These are phyloP conservation scores for Naganishia friedmannii DNA, from an alignment of 768 basidiomycete genomes.

Conservation along the genomic window DNA sequence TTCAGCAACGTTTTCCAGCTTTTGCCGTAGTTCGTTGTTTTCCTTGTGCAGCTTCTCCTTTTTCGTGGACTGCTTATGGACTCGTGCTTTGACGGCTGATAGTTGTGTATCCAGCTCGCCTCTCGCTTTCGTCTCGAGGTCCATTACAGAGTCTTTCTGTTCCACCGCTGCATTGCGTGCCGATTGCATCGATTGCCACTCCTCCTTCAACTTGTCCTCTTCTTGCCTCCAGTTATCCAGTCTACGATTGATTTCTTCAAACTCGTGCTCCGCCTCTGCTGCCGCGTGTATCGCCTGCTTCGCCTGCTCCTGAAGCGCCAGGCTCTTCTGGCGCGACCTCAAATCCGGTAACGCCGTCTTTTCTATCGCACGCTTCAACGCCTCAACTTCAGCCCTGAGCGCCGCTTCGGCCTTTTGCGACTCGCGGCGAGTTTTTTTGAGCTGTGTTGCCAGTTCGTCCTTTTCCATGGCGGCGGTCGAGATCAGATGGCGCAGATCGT, in stretches of 20 bases:
- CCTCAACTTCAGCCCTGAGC: conserved; percentile 78
- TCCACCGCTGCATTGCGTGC: conserved; percentile 38
- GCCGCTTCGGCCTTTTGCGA: conserved; percentile 78
- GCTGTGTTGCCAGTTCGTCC: conserved; percentile 63
- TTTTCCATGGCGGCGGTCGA: conserved; percentile 65
- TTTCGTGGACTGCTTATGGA: conserved; percentile 44
- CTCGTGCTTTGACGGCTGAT: conserved; percentile 37
- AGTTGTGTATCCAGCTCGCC: conserved; percentile 46
- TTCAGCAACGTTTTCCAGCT: conserved; percentile 43
- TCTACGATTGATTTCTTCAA: conserved; percentile 54
- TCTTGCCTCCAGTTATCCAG: conserved; percentile 54
- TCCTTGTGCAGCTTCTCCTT: conserved; percentile 45
- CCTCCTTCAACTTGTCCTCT: conserved; percentile 34
- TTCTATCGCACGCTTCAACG: conserved; percentile 75
- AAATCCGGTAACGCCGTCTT: conserved; percentile 71
- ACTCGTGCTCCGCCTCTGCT: conserved; percentile 55
- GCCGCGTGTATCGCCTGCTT: conserved; percentile 68
- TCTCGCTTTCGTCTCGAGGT: conserved; percentile 39
- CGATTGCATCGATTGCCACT: conserved; percentile 37
- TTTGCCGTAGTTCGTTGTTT: conserved; percentile 40
- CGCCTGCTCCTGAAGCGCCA: conserved; percentile 82
- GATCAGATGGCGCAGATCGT: conserved; percentile 64
- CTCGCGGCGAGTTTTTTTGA: conserved; percentile 76
- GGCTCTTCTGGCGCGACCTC: conserved; percentile 77
- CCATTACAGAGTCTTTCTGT: conserved; percentile 42